Base-by-base conservation (phyloP, 2,329 filamentous ascomycete species). In the Penicillium sp. region DNA sequence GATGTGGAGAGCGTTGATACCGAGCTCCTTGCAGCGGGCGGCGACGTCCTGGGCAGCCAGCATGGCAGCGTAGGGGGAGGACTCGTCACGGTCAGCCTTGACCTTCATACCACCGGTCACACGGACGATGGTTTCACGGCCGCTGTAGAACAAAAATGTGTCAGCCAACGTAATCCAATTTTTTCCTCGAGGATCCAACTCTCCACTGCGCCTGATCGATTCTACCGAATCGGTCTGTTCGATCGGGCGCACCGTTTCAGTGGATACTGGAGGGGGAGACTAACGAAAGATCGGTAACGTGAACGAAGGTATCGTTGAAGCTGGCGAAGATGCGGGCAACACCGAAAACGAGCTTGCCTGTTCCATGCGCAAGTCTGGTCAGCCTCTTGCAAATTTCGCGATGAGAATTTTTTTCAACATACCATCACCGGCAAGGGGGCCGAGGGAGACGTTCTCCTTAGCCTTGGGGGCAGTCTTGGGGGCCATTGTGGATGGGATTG, bases 21-120 rank as follows among this genome's bases (percentile, higher is more conserved):
- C 86, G 69, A 92, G 79, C 74, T 90, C 86, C 80, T 89, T 89
- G 83, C 90, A 94, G 80, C 94, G 91, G 77, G 85, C 82, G 73
- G 94, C 94, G 76, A 96, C 91, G 78, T 96, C 92, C 86, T 99
- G 94, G 66, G 94, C 94, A 81, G 94, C 94, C 90, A 99, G 92
- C 94, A 99, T 99, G 82, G 94, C 94, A 74, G 94, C 94, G 86
- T 99, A 99, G 72, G 94, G 94, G 68, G 94, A 97, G 73, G 93
- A 97, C 85, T 99, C 94, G 83, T 99, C 94, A 86, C 94, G 93
- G 77, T 99, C 92, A 80, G 92, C 92, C 89, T 99, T 99, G 87
- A 99, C 94, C 87, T 99, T 99, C 94, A 99, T 99, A 77, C 95
- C 95, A 84, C 95, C 94, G 73, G 95, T 99, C 69, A 99, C 93